These are phyloP conservation scores for Atkinsonella texensis DNA, from an alignment of 2,329 filamentous ascomycete genomes.

Conservation along the genomic window DNA sequence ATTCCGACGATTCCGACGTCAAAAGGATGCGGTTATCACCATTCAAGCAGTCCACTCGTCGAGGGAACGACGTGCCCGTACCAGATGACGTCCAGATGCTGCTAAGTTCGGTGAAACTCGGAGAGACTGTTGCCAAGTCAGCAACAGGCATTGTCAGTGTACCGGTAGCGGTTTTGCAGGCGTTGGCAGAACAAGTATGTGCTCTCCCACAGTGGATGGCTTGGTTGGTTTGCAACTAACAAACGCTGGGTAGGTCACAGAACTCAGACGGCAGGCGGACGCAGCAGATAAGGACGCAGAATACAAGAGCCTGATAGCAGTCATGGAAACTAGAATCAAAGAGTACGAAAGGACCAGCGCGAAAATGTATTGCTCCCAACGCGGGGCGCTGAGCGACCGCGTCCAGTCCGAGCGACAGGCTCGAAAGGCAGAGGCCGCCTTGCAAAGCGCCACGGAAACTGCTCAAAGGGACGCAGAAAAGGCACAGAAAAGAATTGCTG, in stretches of 20 bases:
- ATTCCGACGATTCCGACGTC: conserved; percentile 18
- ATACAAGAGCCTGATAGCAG: conserved; percentile 29
- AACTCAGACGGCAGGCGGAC: conserved; percentile 16
- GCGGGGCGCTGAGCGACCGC: conserved; percentile 39
- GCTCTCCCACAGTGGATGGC: neutral
- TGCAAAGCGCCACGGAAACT: conserved; percentile 16
- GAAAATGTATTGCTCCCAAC: conserved; percentile 33
- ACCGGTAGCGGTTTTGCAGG: conserved; percentile 24
- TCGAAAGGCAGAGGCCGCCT: conserved; percentile 23
- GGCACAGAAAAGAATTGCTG: conserved; percentile 22
- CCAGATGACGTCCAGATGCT: conserved; percentile 20
- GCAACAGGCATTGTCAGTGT: conserved; percentile 16
- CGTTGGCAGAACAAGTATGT: conserved; percentile 26
- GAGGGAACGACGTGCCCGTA: conserved; percentile 19
- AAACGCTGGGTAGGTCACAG: conserved; percentile 14
- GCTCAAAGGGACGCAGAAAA: conserved; percentile 24
- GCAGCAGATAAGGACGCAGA: conserved; percentile 20
- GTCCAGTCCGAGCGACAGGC: conserved; percentile 34
- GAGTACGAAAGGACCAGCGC: conserved; percentile 32
- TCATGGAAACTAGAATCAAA: conserved; percentile 32
- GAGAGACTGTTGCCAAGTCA: conserved; percentile 6
- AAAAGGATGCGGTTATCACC: conserved; percentile 19
- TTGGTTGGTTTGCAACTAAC: neutral
- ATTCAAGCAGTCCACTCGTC: conserved; percentile 9
- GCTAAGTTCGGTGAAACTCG: conserved; percentile 13